Base-by-base conservation (phyloP, 805 yeast genomes). In the Nematodospora valgi region DNA sequence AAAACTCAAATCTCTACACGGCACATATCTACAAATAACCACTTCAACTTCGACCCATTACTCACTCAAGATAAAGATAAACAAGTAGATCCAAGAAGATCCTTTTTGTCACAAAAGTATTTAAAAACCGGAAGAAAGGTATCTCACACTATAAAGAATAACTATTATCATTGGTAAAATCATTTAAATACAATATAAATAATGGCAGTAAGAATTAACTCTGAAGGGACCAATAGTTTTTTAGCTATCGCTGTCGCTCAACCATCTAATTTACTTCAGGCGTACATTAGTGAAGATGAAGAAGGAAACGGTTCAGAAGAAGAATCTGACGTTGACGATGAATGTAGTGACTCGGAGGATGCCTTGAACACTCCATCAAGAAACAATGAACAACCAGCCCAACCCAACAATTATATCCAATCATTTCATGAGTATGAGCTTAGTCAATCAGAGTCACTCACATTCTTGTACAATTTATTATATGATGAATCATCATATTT, bases 371-470 rank as follows among this genome's bases (percentile, higher is more conserved):
- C 17, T 6, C 17, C 13, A 7, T 17, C 17, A n/a, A n/a, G 8
- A 12, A 6, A n/a, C 15, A 14, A 14, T 16, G n/a, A 11, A 7
- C 32, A 18, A 16, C 6, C 8, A 12, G 15, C 13, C 8, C 23
- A 24, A 15, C 5, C 4, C 3, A n/a, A 14, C 17, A 23, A 32
- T 23, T 19, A 25, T 2, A 32, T 32, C 14, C 38, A 35, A 12
- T 14, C 24, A 6, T 23, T 24, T 14, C 35, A 37, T 32, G 67
- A 63, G 27, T 64, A 62, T 40, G 72, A 66, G 39, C 49, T 64
- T 27, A 58, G 51, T 46, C 68, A 56, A 41, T 62, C 68, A 2
- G 70, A 66, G 32, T 61, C 69, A n/a, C 47, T 64, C 23, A 58
- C 66, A 2, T 64, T 66, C 38, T 48, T 64, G 18, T 62, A 61